Evolutionary conservation across 176 grass and related monocot species (phyloP).

Genomic region (Puya raimondii): DNA sequence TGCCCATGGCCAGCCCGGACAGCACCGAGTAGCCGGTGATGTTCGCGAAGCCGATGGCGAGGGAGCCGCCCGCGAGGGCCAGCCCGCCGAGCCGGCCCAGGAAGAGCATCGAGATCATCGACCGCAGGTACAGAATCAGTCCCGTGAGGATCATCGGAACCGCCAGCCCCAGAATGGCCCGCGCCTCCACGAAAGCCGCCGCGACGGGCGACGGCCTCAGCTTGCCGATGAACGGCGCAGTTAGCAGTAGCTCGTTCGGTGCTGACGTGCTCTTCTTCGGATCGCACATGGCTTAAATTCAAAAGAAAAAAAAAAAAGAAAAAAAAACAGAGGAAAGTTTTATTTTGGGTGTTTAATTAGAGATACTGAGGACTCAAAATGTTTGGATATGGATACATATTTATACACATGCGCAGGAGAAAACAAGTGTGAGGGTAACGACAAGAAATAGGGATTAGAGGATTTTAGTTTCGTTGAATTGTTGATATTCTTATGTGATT

Average conservation of each 20-base stretch:
- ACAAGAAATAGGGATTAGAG: too few relatives aligned
- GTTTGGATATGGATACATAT: too few relatives aligned
- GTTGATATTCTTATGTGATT: too few relatives aligned
- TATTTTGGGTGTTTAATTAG: too few relatives aligned
- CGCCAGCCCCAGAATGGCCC: constrained; percentile 34
- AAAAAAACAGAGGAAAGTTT: too few relatives aligned
- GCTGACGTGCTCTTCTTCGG: too few relatives aligned
- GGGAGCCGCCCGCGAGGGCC: constrained; percentile 73
- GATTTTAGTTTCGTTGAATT: too few relatives aligned
- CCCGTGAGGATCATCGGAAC: constrained; percentile 85
- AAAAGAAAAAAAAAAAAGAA: too few relatives aligned
- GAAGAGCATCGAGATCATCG: constrained; percentile 98
- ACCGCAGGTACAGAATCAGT: constrained; percentile 66
- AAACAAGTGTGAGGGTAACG: too few relatives aligned
- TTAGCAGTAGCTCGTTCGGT: neutral
- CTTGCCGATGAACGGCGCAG: neutral
- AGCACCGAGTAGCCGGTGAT: constrained; percentile 90
- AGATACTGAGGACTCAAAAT: too few relatives aligned
- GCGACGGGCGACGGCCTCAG: constrained; percentile 16
- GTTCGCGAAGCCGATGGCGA: constrained; percentile 94
- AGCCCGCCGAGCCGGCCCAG: constrained; percentile 74
- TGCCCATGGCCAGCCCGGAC: constrained; percentile 79
- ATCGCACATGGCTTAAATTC: too few relatives aligned
- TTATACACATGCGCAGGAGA: too few relatives aligned
- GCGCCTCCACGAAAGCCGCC: constrained; percentile 10